phyloP scores from a whole-genome alignment of 805 yeast species.

The Starmerella sp. region DNA sequence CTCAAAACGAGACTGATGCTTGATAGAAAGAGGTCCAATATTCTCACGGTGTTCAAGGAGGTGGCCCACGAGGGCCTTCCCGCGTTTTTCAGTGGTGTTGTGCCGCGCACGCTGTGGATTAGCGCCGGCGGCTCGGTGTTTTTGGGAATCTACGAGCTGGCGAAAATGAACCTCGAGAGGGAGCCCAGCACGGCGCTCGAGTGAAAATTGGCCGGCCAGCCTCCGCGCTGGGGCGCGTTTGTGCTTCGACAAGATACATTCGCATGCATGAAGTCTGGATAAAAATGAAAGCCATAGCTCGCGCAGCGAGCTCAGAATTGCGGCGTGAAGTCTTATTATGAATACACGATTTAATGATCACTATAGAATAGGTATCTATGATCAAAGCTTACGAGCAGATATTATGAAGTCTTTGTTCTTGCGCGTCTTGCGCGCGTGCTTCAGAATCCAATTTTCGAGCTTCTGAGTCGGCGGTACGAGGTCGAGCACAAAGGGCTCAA shows the following conservation, averaged over 20 bases:
- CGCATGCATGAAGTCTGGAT: no score
- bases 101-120: conserved; percentile 95
- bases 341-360: no score
- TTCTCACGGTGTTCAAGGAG: conserved; percentile 41
- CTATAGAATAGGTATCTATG: background rate
- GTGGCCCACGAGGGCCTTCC: conserved; percentile 53
- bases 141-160: conserved; percentile 75
- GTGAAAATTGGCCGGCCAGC: background rate
- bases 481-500: conserved; percentile 52
- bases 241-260: no score
- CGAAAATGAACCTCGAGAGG: background rate
- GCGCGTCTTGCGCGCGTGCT: conserved; percentile 46
- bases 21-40: conserved; percentile 26
- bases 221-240: background rate
- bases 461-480: conserved; percentile 42
- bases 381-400: conserved; percentile 17
- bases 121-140: conserved; percentile 98
- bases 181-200: background rate
- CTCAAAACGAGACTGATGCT: conserved; percentile 90
- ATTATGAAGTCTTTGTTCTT: conserved; percentile 35
- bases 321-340: no score
- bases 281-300: no score
- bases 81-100: conserved; percentile 74
- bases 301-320: no score
- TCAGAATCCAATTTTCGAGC: conserved; percentile 35